These are phyloP conservation scores for Entoloma clypeatum DNA, from an alignment of 1,284 basidiomycete species.

Conservation along the genomic window DNA sequence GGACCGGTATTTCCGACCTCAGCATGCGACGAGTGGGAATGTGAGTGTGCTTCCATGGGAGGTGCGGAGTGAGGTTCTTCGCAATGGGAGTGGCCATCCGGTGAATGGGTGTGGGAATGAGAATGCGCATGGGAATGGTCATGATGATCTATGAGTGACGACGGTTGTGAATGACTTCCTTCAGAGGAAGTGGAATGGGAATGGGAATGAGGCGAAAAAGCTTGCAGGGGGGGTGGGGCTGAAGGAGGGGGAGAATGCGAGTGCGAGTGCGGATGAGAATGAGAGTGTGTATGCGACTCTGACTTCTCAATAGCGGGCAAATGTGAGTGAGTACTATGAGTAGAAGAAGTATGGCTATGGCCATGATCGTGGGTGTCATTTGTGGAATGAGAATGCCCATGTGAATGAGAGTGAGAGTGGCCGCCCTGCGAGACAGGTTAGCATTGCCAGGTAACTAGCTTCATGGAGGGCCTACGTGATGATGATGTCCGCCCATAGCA, in stretches of 20 bases:
- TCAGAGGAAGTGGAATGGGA: conserved; percentile 26
- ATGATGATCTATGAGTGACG: conserved; percentile 16
- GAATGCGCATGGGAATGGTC: conserved; percentile 32
- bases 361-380: conserved; percentile 28
- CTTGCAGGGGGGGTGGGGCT: background rate
- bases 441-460: conserved; percentile 5
- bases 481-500: conserved; percentile 94
- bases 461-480: conserved; percentile 55
- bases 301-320: conserved; percentile 17
- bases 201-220: conserved; percentile 7
- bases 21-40: conserved; percentile 29
- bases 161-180: conserved; percentile 1
- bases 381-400: conserved; percentile 41
- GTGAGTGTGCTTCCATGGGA: conserved; percentile 22
- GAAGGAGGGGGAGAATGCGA: conserved; percentile 24
- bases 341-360: conserved; percentile 18
- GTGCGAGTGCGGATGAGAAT: conserved; percentile 25
- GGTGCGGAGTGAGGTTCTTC: conserved; percentile 16
- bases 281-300: conserved; percentile 13
- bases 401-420: conserved; percentile 54
- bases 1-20: conserved; percentile 17
- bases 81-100: conserved; percentile 31
- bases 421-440: conserved; percentile 39
- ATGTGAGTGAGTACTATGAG: conserved; percentile 9
- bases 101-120: conserved; percentile 26